Conservation (phyloP, 768 basidiomycete species). For the Boletus rubescentipes region DNA sequence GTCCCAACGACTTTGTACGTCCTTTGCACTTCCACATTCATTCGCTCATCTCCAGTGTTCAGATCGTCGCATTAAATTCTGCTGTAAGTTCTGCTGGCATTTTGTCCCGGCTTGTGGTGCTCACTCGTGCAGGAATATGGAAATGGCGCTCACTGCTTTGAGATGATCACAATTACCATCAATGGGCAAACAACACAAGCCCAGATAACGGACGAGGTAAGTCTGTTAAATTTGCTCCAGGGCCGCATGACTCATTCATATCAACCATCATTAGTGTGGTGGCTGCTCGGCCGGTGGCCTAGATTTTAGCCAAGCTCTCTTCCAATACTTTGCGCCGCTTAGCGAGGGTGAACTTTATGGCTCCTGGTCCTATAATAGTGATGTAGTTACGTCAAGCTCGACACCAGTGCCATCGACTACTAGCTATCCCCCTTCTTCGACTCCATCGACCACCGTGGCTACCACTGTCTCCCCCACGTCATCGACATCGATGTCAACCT, state of each 20-base stretch:
- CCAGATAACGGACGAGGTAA: slow-evolving; percentile 44
- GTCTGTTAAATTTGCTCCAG: slow-evolving; percentile 7
- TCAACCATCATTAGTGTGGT: slow-evolving; percentile 33
- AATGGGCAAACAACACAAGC: slow-evolving; percentile 40
- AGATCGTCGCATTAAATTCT: slow-evolving; percentile 47
- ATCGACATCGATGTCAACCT: slow-evolving; percentile 2
- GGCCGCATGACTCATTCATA: not conserved
- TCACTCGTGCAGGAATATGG: slow-evolving; percentile 37
- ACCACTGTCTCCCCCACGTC: slow-evolving; percentile 11
- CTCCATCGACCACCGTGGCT: slow-evolving; percentile 12
- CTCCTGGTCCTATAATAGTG: slow-evolving; percentile 39
- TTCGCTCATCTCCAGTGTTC: not conserved
- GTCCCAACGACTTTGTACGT: slow-evolving; percentile 29
- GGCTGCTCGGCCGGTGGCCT: slow-evolving; percentile 41
- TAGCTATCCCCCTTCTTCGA: slow-evolving; percentile 20
- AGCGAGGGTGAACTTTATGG: slow-evolving; percentile 38
- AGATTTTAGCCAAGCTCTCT: slow-evolving; percentile 49
- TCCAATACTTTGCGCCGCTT: slow-evolving; percentile 38
- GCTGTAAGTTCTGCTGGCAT: slow-evolving; percentile 29
- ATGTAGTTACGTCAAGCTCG: slow-evolving; percentile 20
- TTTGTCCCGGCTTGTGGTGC: not conserved
- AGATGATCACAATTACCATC: slow-evolving; percentile 43
- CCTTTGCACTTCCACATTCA: not conserved
- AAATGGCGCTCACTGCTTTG: slow-evolving; percentile 42
- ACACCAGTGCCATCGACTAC: slow-evolving; percentile 19